Percentiles rank a stretch among this genome's conserved stretches.
Conservation (phyloP, 371 early-diverging fungal genomes). For the Mucor plumbeus region DNA sequence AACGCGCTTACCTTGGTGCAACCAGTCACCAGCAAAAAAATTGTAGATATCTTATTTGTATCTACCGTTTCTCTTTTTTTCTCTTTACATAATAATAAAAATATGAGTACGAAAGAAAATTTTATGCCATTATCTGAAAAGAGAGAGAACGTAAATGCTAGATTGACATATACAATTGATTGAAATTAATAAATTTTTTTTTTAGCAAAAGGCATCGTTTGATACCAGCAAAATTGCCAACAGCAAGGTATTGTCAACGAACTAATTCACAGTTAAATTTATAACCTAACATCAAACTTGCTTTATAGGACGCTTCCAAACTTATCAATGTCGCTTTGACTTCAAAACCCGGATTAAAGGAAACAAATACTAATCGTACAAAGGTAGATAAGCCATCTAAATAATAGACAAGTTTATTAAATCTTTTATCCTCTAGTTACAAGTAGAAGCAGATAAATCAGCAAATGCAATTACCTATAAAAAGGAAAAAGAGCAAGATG, state of each 20-base stretch:
- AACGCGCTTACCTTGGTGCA: not conserved
- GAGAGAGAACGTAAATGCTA: not conserved
- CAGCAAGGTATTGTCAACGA: not conserved
- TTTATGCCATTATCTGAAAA: not conserved
- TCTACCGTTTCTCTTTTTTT: not conserved
- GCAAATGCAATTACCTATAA: not conserved
- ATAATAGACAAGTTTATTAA: not conserved
- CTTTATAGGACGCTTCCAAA: not conserved
- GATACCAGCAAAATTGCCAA: not conserved
- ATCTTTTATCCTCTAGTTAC: not conserved
- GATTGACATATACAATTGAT: not conserved
- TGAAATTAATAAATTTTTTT: not conserved
- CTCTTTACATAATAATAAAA: not conserved
- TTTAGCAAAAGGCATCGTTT: not conserved
- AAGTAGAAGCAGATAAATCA: not conserved
- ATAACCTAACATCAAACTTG: not conserved
- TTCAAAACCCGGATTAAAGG: not conserved
- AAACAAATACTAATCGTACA: not conserved
- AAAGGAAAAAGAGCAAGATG: not conserved
- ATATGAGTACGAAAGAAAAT: not conserved
- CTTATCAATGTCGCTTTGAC: not conserved
- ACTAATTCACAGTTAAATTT: not conserved
- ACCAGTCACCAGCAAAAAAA: slow-evolving; percentile 3
- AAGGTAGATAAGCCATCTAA: not conserved
- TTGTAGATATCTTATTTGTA: not conserved